phyloP scores from a whole-genome alignment of 441 rosid species.

The Theobroma grandiflorum region DNA sequence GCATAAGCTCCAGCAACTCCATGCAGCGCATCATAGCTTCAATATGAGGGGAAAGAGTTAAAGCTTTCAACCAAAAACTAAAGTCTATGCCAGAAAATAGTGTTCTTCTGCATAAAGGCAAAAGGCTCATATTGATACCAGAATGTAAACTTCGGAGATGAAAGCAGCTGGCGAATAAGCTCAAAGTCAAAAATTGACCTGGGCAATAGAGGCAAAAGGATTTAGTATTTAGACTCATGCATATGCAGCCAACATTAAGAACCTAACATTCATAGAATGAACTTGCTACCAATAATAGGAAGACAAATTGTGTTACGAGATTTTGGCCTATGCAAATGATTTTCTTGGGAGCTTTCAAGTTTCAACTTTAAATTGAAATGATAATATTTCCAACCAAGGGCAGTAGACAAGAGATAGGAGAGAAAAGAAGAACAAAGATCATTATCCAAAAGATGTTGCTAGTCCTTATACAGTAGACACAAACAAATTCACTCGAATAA shows the following conservation, averaged over 20 bases:
- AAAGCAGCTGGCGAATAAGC: conserved; percentile 73
- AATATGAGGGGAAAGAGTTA: conserved; percentile 25
- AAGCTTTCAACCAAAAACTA: conserved; percentile 14
- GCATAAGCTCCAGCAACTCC: conserved; percentile 99
- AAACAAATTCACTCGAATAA: conserved; percentile 20
- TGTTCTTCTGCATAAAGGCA: conserved; percentile 12
- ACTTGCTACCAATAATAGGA: background rate
- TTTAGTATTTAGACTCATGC: background rate
- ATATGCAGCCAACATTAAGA: background rate
- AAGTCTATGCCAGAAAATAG: conserved; percentile 13
- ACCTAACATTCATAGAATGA: background rate
- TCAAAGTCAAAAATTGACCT: conserved; percentile 96
- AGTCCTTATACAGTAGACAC: background rate
- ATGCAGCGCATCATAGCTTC: conserved; percentile 92
- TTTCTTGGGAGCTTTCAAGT: conserved; percentile 9
- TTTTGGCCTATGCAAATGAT: background rate
- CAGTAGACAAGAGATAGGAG: background rate
- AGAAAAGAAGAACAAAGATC: background rate
- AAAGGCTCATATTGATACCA: conserved; percentile 60
- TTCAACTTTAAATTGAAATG: conserved; percentile 2
- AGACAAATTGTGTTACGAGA: conserved; percentile 9
- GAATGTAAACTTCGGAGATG: conserved; percentile 88
- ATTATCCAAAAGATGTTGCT: background rate
- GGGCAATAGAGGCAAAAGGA: conserved; percentile 27
- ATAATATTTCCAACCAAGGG: conserved; percentile 15